Percentiles rank a stretch among this genome's conserved stretches.
Evolutionary conservation across 2,329 filamentous ascomycete genomes (phyloP).

Genomic region (Microsporum ferrugineum): DNA sequence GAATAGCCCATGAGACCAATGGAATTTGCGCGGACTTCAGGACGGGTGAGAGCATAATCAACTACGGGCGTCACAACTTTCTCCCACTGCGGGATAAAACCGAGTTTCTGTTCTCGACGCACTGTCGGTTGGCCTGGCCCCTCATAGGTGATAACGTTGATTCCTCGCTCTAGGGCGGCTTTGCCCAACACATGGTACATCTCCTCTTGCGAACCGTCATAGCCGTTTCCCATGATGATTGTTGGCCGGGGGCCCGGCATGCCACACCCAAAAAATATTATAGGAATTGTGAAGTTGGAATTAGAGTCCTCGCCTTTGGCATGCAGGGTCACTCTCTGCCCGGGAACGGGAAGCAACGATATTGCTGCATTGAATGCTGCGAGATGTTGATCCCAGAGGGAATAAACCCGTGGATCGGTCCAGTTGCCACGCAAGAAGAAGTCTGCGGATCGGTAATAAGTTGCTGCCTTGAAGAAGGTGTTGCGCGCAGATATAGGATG

Average conservation of each 20-base stretch:
- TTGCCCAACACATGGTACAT: conserved; percentile 27
- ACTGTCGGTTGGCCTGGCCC: conserved; percentile 35
- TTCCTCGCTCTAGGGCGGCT: conserved; percentile 29
- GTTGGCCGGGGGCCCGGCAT: conserved; percentile 13
- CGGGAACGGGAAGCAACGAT: conserved; percentile 25
- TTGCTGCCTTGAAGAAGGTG: conserved; percentile 27
- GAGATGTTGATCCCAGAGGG: conserved; percentile 28
- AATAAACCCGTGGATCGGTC: conserved; percentile 30
- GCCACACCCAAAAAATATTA: conserved; percentile 25
- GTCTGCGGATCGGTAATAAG: conserved; percentile 34
- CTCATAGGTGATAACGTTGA: conserved; percentile 35
- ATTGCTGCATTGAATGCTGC: conserved; percentile 31
- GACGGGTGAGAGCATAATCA: conserved; percentile 21
- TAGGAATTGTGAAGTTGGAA: conserved; percentile 25
- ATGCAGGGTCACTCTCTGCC: conserved; percentile 23
- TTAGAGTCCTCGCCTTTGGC: conserved; percentile 8
- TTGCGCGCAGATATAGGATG: conserved; percentile 17
- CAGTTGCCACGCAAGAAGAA: conserved; percentile 34
- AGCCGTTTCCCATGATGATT: conserved; percentile 24
- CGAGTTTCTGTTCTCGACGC: conserved; percentile 30
- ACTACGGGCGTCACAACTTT: conserved; percentile 30
- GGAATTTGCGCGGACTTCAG: conserved; percentile 21
- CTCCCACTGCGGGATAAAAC: conserved; percentile 37
- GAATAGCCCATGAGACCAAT: conserved; percentile 34
- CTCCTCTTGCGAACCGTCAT: conserved; percentile 36